Percentiles rank a stretch among this genome's conserved stretches.
phyloP scores from a whole-genome alignment of 2,329 filamentous ascomycete species.

The Tolypocladium album region DNA sequence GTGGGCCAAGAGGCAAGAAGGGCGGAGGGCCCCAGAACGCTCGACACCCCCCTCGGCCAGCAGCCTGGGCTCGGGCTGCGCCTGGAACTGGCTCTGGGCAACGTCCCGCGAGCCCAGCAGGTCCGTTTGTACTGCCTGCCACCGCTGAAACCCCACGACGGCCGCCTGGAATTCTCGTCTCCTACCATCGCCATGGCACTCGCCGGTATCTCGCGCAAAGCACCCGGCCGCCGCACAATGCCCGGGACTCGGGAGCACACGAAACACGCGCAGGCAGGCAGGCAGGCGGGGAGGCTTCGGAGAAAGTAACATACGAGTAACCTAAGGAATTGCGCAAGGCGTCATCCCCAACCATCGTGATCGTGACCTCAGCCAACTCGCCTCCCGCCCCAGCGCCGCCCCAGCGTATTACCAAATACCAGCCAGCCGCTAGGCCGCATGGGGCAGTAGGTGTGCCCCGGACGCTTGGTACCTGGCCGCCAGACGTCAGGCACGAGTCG shows the following conservation, averaged over 20 bases:
- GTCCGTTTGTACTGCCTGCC: neutral
- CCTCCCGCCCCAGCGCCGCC: neutral
- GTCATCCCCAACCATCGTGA: conserved; percentile 14
- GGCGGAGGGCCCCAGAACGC: conserved; percentile 1
- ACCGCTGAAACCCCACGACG: neutral
- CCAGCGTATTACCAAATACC: conserved; percentile 21
- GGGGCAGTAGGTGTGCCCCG: conserved; percentile 15
- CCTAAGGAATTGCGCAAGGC: neutral
- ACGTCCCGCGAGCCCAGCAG: neutral
- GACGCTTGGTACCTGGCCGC: conserved; percentile 13
- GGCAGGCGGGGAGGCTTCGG: neutral
- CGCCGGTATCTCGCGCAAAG: neutral
- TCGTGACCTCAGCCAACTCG: conserved; percentile 15
- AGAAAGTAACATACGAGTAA: too few relatives aligned
- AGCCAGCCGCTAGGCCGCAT: conserved; percentile 15
- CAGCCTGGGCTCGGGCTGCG: neutral
- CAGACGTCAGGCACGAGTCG: conserved; percentile 16
- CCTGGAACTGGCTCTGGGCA: neutral
- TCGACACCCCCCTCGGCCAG: neutral
- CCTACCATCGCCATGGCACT: neutral
- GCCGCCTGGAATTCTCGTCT: neutral
- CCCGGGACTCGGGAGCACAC: neutral
- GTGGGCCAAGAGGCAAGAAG: conserved; percentile 2
- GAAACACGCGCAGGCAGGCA: neutral
- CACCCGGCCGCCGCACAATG: neutral